Base-by-base conservation (phyloP, 1,284 basidiomycete species). In the Cryptococcus hybrid region DNA sequence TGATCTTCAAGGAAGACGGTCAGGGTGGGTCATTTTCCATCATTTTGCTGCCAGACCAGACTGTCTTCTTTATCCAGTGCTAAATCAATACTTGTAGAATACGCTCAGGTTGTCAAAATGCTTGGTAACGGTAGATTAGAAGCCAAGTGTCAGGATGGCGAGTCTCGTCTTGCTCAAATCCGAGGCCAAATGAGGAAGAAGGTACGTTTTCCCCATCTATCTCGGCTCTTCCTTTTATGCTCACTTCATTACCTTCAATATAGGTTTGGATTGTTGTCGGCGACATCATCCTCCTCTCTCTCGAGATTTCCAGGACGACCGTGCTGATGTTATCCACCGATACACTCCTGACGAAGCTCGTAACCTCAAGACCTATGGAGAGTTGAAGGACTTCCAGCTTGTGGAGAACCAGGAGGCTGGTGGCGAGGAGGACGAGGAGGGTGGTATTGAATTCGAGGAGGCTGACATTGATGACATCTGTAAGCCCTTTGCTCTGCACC, bases 231-330 rank as follows among this genome's bases (percentile, higher is more conserved):
- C 12, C 52, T 5, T 34, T 35, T 30, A n/a, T 13, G 13, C 37
- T 40, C 9, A 13, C 52, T 5, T 39, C 7, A 47, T 2, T 37
- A 18, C n/a, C n/a, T 36, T 35, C 45, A 51, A 36, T 9, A 34
- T 68, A 96, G 93, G 94, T 99, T 70, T 99, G 96, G 96, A 99
- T 99, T 79, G 96, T 96, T 76, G 91, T 94, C 71, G 96, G 96
- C 68, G 96, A 99, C 75, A 98, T 99, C 76, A 88, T 99, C 62
- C 83, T 99, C 47, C 83, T 99, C 43, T 99, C 95, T 36, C 84
- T 99, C 90, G 96, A 68, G 96, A 99, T 57, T 99, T 99, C 85
- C 95, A 99, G 79, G 96, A 99, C 71, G 93, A 92, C 80, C 98
- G 98, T 79, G 96, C 94, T 37, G 96, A 99, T 81, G 95, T 99